Conservation (phyloP, 1,284 basidiomycete genomes). For the Irpex lacteus region DNA sequence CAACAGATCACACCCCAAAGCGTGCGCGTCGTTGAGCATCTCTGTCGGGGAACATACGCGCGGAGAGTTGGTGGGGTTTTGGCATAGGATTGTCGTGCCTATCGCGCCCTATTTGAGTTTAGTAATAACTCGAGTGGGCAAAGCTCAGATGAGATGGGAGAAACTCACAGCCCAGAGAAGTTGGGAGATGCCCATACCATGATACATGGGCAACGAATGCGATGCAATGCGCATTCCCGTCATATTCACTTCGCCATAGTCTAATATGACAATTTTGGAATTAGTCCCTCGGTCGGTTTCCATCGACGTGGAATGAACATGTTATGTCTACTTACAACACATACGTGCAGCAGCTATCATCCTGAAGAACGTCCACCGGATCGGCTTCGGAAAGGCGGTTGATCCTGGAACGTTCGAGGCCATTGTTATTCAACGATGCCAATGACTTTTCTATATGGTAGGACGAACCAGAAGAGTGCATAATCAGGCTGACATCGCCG, state of each 20-base stretch:
- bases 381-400: constrained; percentile 26
- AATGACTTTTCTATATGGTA: constrained; percentile 14
- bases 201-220: constrained; percentile 26
- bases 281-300: no score
- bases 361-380: constrained; percentile 11
- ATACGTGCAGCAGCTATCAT: constrained; percentile 7
- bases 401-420: constrained; percentile 17
- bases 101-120: neutral
- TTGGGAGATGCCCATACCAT: constrained; percentile 22
- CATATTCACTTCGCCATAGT: constrained; percentile 20
- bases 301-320: no score
- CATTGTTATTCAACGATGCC: constrained; percentile 17
- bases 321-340: constrained; percentile 6
- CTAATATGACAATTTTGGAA: neutral
- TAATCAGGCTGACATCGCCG: constrained; percentile 23
- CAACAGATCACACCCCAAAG: no score
- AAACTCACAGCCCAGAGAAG: constrained; percentile 18
- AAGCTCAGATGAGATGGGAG: neutral
- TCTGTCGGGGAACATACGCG: no score
- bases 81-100: no score
- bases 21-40: no score
- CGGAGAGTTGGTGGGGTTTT: no score
- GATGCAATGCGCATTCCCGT: constrained; percentile 15
- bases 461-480: constrained; percentile 32
- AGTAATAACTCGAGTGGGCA: neutral